Evolutionary conservation across 768 basidiomycete species (phyloP).

Genomic region (Auriscalpium orientale): DNA sequence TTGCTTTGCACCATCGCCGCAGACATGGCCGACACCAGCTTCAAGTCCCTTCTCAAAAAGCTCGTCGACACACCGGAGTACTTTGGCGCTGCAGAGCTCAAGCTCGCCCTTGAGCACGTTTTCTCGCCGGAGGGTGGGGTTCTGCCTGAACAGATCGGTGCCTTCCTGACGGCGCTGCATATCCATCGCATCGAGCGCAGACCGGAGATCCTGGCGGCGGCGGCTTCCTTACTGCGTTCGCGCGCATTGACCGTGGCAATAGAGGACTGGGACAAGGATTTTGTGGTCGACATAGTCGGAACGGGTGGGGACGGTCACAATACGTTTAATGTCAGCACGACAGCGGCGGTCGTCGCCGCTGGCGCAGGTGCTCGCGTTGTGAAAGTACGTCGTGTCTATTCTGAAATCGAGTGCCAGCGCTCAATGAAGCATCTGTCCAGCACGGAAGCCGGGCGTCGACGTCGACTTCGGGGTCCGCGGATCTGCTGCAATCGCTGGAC

Average conservation of each 20-base stretch:
- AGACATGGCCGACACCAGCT: conserved; percentile 35
- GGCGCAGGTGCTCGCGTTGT: conserved; percentile 90
- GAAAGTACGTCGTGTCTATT: conserved; percentile 49
- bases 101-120: conserved; percentile 63
- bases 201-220: conserved; percentile 71
- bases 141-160: conserved; percentile 72
- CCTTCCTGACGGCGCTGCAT: conserved; percentile 84
- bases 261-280: conserved; percentile 54
- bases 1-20: not conserved
- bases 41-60: conserved; percentile 72
- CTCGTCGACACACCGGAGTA: conserved; percentile 76
- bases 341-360: conserved; percentile 88
- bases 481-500: conserved; percentile 78
- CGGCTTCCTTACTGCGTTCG: conserved; percentile 66
- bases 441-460: conserved; percentile 90
- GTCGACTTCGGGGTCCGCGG: conserved; percentile 90
- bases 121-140: conserved; percentile 52
- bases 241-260: conserved; percentile 59
- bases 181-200: conserved; percentile 69
- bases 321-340: conserved; percentile 94
- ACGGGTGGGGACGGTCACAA: conserved; percentile 95
- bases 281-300: conserved; percentile 74
- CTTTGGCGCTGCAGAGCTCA: conserved; percentile 74
- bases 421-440: conserved; percentile 32
- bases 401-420: not conserved